Conservation (phyloP, 2,329 filamentous ascomycete species). For the Escovopsis sp. region DNA sequence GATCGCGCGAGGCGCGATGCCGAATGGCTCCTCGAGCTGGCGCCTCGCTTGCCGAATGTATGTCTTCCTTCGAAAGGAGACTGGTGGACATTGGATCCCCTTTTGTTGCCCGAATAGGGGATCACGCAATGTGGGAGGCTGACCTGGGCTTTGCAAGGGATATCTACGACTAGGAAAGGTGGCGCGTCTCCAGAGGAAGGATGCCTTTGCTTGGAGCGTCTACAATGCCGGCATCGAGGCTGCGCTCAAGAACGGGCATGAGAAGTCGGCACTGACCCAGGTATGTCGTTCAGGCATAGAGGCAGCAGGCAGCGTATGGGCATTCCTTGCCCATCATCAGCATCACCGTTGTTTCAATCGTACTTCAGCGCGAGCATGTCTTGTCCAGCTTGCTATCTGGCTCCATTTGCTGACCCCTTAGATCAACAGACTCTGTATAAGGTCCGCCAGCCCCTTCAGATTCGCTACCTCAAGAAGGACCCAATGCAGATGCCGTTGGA, state of each 20-base stretch:
- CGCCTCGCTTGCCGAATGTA: conserved; percentile 25
- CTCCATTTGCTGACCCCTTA: background rate
- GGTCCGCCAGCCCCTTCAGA: conserved; percentile 19
- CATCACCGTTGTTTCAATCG: too few relatives aligned
- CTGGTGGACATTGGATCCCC: too few relatives aligned
- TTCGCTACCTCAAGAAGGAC: conserved; percentile 18
- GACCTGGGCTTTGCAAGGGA: conserved; percentile 14
- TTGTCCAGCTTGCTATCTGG: background rate
- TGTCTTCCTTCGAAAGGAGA: conserved; percentile 1
- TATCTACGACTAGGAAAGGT: conserved; percentile 28
- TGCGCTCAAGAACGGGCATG: conserved; percentile 12
- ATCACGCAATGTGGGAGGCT: too few relatives aligned
- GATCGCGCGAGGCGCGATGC: conserved; percentile 24
- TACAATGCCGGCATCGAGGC: conserved; percentile 24
- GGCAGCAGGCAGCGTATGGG: too few relatives aligned
- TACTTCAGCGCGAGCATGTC: too few relatives aligned
- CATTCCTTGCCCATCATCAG: too few relatives aligned
- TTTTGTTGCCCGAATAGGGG: too few relatives aligned
- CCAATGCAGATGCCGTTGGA: conserved; percentile 22
- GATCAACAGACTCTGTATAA: conserved; percentile 17
- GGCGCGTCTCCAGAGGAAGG: conserved; percentile 20
- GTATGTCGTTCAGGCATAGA: conserved; percentile 9
- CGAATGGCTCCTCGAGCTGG: conserved; percentile 27
- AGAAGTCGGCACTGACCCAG: conserved; percentile 17
- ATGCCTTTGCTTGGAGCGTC: conserved; percentile 24